phyloP scores from a whole-genome alignment of 345 rosid species.

The Hibiscus tridactylites region DNA sequence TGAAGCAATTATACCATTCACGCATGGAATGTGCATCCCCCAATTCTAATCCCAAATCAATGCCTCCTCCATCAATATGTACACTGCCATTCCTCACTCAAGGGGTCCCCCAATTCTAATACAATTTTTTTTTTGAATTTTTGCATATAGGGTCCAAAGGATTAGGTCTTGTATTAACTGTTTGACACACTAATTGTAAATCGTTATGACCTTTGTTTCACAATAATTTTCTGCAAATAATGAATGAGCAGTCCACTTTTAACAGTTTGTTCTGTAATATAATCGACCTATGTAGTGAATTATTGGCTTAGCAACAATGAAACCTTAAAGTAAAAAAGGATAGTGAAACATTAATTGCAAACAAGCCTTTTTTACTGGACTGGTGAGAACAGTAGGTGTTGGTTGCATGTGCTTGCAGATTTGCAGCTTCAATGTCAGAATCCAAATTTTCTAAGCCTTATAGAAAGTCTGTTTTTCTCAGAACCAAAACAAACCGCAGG shows the following conservation, averaged over 20 bases:
- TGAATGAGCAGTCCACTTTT: slow-evolving; percentile 1
- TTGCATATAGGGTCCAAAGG: background rate
- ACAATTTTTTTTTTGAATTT: background rate
- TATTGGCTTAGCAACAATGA: background rate
- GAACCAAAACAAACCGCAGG: background rate
- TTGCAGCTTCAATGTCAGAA: slow-evolving; percentile 1
- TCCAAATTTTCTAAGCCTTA: background rate
- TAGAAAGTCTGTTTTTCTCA: background rate
- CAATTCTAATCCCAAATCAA: background rate
- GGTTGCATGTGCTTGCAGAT: slow-evolving; percentile 4
- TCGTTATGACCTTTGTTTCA: background rate
- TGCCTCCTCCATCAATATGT: background rate
- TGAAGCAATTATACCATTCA: slow-evolving; percentile 23
- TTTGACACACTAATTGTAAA: background rate
- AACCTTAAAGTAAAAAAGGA: background rate
- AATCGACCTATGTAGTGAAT: background rate
- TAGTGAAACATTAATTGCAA: background rate
- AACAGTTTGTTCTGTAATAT: background rate
- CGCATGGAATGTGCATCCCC: slow-evolving; percentile 27
- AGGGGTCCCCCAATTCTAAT: background rate
- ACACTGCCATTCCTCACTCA: background rate
- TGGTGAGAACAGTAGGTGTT: background rate
- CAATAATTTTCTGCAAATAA: slow-evolving; percentile 3
- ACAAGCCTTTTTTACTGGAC: background rate
- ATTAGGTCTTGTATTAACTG: background rate